Evolutionary conservation across 805 yeast genomes (phyloP).

Genomic region (Cyberlindnera samutprakarnensis): DNA sequence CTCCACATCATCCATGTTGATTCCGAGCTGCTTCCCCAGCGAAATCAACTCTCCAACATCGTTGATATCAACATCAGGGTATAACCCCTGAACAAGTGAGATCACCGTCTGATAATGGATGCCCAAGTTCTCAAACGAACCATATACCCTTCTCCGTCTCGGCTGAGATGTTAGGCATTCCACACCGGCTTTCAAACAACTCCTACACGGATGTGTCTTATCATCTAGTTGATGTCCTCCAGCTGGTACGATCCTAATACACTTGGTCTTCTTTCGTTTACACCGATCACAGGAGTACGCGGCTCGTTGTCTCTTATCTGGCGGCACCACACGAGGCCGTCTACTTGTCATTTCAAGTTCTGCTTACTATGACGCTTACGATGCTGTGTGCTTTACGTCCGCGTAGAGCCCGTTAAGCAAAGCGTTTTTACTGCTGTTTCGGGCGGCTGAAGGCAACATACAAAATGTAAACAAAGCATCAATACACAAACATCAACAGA

Average conservation of each 20-base stretch:
- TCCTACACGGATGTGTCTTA: slow-evolving; percentile 31
- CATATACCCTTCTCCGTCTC: slow-evolving; percentile 33
- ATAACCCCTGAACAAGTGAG: slow-evolving; percentile 31
- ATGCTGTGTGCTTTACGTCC: no score
- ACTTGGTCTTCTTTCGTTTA: slow-evolving; percentile 34
- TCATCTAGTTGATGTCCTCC: slow-evolving; percentile 19
- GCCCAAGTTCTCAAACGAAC: slow-evolving; percentile 35
- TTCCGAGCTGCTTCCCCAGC: slow-evolving; percentile 16
- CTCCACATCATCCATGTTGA: slow-evolving; percentile 9
- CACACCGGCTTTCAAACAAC: slow-evolving; percentile 29
- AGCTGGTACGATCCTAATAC: slow-evolving; percentile 28
- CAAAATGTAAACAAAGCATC: no score
- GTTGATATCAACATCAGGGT: slow-evolving; percentile 37
- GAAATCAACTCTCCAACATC: slow-evolving; percentile 34
- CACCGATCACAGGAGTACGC: slow-evolving; percentile 40
- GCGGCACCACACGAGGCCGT: slow-evolving; percentile 27
- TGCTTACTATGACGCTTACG: no score
- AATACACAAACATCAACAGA: no score
- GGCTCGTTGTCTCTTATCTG: slow-evolving; percentile 33
- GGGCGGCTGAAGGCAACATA: no score
- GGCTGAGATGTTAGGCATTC: slow-evolving; percentile 36
- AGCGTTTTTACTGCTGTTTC: no score
- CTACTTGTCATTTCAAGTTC: no score
- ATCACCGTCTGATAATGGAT: slow-evolving; percentile 36
- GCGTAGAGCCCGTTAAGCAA: no score